Evolutionary conservation across 371 early-diverging fungal species (phyloP), one percentile per base, ranked within the genome.

Genomic region (Dichotomocladium elegans): DNA sequence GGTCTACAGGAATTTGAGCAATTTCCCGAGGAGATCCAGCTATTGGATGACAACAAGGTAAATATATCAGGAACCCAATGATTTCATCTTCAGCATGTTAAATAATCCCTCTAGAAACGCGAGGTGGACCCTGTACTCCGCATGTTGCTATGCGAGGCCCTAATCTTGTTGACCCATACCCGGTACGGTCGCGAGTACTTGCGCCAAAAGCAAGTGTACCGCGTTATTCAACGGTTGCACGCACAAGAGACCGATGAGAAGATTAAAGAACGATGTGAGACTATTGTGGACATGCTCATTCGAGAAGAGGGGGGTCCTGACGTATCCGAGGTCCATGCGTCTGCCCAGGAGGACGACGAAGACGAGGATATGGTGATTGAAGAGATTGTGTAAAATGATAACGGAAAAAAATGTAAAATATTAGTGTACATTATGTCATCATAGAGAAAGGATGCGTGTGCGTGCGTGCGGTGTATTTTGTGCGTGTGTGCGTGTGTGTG

Each of bases 21-120:
- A 30, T 91, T 96, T 81, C 96, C 95, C 0, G 93, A 92, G 47
- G 94, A 94, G 63, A 83, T 94, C 31, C 95, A 93, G 65, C 67
- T 96, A 14, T 65, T 95, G 46, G 92, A 84, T 37, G 82, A 86
- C 17, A 84, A 85, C 37, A 95, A 95, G 70, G 77, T 77, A 64
- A 33, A 26, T 12, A 35, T 11, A 26, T 21, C 12, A 42, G 30
- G 10, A 12, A 11, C 29, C 11, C 2, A 31, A 29, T 8, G 8
- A 30, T 29, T 15, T 30, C 4, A 24, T 41, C 14, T 14, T 17
- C 6, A 11, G 25, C 8, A 14, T 24, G 7, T n/a, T 54, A 21
- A 2, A 5, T 8, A 30, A 5, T 15, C 2, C 15, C 14, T 35
- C 17, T 60, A 77, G 83, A 85, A 69, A 57, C 88, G 95, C 37